These are phyloP conservation scores for Alternaria burnsii DNA, from an alignment of 2,329 filamentous ascomycete species.

Conservation along the genomic window DNA sequence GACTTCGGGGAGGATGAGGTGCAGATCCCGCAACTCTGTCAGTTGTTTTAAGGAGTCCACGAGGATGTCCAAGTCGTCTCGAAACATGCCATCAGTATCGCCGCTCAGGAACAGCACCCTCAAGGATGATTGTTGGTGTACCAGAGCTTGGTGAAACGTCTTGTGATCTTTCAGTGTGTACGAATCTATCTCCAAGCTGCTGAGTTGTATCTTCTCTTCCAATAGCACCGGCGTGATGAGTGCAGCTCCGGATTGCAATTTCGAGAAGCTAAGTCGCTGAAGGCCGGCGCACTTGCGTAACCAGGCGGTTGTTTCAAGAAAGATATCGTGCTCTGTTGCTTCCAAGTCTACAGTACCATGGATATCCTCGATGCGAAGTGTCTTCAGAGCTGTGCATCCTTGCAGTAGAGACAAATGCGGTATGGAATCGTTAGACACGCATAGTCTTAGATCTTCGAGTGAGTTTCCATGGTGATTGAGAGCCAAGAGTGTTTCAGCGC, in stretches of 20 bases:
- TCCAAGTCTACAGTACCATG: slow-evolving; percentile 58
- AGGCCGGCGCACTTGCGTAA: slow-evolving; percentile 63
- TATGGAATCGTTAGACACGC: slow-evolving; percentile 59
- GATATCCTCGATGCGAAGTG: slow-evolving; percentile 59
- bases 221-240: slow-evolving; percentile 61
- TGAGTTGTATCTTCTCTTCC: slow-evolving; percentile 58
- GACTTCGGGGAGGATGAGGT: slow-evolving; percentile 61
- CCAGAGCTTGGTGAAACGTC: slow-evolving; percentile 62
- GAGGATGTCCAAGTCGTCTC: slow-evolving; percentile 60
- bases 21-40: slow-evolving; percentile 61
- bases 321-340: slow-evolving; percentile 61
- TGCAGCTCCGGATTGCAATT: slow-evolving; percentile 62
- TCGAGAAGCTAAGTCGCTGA: slow-evolving; percentile 59
- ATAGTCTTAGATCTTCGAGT: slow-evolving; percentile 63
- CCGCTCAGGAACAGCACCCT: slow-evolving; percentile 57
- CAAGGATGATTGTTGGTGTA: slow-evolving; percentile 61
- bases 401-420: slow-evolving; percentile 60
- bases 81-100: slow-evolving; percentile 57
- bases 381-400: slow-evolving; percentile 59
- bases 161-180: slow-evolving; percentile 60
- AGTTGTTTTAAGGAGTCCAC: slow-evolving; percentile 62
- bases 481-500: slow-evolving; percentile 62
- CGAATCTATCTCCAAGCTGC: slow-evolving; percentile 58
- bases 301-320: slow-evolving; percentile 63
- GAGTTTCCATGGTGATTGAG: slow-evolving; percentile 63